Conservation (phyloP, 306 rosid genomes). For the Medicago ruthenica region DNA sequence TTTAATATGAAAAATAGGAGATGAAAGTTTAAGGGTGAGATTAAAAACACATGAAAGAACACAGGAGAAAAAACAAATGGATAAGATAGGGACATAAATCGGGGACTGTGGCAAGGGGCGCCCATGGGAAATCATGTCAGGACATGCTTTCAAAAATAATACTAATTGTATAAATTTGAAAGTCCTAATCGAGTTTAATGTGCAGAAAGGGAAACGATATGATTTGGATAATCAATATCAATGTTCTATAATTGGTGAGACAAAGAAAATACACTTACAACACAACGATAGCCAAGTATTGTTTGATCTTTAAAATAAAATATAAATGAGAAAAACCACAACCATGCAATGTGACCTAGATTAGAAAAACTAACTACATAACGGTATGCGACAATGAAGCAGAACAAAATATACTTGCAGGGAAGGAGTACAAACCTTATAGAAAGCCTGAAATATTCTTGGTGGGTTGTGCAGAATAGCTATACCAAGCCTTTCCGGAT, state of each 20-base stretch:
- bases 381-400: slow-evolving; percentile 12
- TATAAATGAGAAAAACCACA: slow-evolving; percentile 19
- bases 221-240: slow-evolving; percentile 9
- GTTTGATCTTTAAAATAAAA: slow-evolving; percentile 32
- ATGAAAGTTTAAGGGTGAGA: background rate
- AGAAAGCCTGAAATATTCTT: slow-evolving; percentile 85
- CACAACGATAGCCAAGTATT: slow-evolving; percentile 6
- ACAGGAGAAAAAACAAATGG: background rate
- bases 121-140: background rate
- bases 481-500: slow-evolving; percentile 89
- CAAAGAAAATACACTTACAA: slow-evolving; percentile 11
- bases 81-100: background rate
- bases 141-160: background rate
- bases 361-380: slow-evolving; percentile 14
- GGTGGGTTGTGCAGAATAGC: slow-evolving; percentile 86
- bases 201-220: slow-evolving; percentile 19
- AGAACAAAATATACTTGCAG: slow-evolving; percentile 25
- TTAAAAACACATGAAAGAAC: background rate
- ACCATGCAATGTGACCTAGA: slow-evolving; percentile 25
- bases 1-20: background rate
- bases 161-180: background rate
- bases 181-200: background rate
- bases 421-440: slow-evolving; percentile 64
- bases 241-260: background rate
- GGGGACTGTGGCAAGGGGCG: background rate